These are phyloP conservation scores for Vitis riparia DNA, from an alignment of 164 flowering plant genomes.

Conservation along the genomic window DNA sequence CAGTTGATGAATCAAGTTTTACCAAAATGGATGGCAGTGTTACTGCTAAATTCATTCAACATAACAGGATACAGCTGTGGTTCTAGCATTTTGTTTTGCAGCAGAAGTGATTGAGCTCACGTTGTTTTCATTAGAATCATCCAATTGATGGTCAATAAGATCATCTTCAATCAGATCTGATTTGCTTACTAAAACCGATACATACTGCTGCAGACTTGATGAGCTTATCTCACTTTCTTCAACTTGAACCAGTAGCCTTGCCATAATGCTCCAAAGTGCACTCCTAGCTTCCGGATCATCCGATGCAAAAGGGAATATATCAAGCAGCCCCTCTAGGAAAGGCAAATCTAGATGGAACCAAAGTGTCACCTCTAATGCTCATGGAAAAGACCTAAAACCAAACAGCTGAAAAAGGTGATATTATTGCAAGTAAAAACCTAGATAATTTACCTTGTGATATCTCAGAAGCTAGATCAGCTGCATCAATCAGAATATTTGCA, in stretches of 20 bases:
- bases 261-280: constrained; percentile 84
- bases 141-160: constrained; percentile 53
- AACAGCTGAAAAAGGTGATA: background rate
- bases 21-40: background rate
- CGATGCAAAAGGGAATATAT: constrained; percentile 64
- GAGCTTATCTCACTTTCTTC: constrained; percentile 46
- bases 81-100: constrained; percentile 30
- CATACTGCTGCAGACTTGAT: constrained; percentile 40
- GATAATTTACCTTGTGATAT: constrained; percentile 58
- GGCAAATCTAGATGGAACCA: constrained; percentile 48
- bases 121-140: constrained; percentile 24
- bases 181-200: constrained; percentile 45
- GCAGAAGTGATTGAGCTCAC: constrained; percentile 15
- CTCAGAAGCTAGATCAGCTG: constrained; percentile 45
- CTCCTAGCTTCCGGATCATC: constrained; percentile 73
- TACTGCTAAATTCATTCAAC: background rate
- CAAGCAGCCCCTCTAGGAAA: constrained; percentile 73
- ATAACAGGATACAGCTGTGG: constrained; percentile 66
- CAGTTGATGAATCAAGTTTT: background rate
- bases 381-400: background rate
- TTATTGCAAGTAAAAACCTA: background rate
- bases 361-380: constrained; percentile 17
- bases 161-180: constrained; percentile 74
- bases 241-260: constrained; percentile 49
- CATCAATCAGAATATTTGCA: constrained; percentile 83